Evolutionary conservation across 768 basidiomycete species (phyloP).

Genomic region (Boletus barrowsii): DNA sequence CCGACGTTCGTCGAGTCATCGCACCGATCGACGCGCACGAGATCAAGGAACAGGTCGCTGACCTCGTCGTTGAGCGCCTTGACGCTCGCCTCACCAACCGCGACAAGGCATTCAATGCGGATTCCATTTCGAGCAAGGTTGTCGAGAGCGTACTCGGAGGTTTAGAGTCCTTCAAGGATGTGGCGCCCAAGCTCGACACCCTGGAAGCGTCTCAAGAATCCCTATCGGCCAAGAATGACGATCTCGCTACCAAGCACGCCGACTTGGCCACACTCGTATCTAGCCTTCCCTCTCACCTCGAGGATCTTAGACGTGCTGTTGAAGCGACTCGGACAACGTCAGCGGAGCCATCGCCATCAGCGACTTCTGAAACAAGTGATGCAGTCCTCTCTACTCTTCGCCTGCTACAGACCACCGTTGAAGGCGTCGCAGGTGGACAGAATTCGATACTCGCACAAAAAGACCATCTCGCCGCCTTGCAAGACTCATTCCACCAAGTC

Average conservation of each 20-base stretch:
- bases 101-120: conserved; percentile 66
- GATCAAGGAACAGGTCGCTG: conserved; percentile 87
- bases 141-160: conserved; percentile 48
- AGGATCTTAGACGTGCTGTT: conserved; percentile 43
- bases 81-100: conserved; percentile 78
- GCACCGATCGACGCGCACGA: conserved; percentile 80
- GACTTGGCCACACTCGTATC: conserved; percentile 42
- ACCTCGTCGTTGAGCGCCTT: conserved; percentile 81
- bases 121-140: conserved; percentile 54
- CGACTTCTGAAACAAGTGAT: conserved; percentile 17
- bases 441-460: conserved; percentile 45
- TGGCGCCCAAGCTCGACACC: conserved; percentile 39
- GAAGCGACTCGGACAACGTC: conserved; percentile 26
- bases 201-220: conserved; percentile 44
- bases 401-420: conserved; percentile 48
- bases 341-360: conserved; percentile 18
- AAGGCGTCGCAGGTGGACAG: conserved; percentile 50
- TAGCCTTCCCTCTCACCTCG: conserved; percentile 47
- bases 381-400: conserved; percentile 36
- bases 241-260: conserved; percentile 39
- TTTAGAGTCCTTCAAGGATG: conserved; percentile 40
- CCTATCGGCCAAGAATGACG: conserved; percentile 36
- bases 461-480: conserved; percentile 46
- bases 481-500: conserved; percentile 52
- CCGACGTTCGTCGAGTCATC: conserved; percentile 69